Conservation (phyloP, 1,284 basidiomycete genomes). For the Fomitopsis palustris region DNA sequence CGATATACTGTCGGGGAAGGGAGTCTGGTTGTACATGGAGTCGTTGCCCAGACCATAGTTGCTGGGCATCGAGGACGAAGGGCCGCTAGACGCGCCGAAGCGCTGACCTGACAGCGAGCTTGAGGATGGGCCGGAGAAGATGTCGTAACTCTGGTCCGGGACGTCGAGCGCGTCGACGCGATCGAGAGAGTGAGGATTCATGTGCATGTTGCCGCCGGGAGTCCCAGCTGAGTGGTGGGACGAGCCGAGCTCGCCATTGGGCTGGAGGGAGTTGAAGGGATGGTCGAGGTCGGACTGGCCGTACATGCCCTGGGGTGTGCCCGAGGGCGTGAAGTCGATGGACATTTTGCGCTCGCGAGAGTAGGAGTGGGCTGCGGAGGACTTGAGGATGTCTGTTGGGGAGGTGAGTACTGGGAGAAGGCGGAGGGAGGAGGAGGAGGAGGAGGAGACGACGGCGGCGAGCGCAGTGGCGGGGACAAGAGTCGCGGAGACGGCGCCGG, state of each 20-base stretch:
- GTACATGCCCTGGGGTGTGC: constrained; percentile 45
- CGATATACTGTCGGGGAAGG: constrained; percentile 55
- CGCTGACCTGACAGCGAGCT: constrained; percentile 50
- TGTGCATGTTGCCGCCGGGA: constrained; percentile 21
- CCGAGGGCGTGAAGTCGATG: constrained; percentile 50
- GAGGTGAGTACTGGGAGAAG: constrained; percentile 1
- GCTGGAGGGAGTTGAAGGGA: constrained; percentile 24
- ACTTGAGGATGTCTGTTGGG: constrained; percentile 42
- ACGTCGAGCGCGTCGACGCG: constrained; percentile 28
- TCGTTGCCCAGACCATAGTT: constrained; percentile 52
- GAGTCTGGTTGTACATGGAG: constrained; percentile 50
- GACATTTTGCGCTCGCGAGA: constrained; percentile 41
- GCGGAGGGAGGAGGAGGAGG: constrained; percentile 8
- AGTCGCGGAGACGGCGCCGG: constrained; percentile 11
- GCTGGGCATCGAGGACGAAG: constrained; percentile 57
- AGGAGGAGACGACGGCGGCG: neutral
- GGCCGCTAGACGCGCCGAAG: constrained; percentile 65
- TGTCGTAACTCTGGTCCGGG: constrained; percentile 48
- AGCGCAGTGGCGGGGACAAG: constrained; percentile 1
- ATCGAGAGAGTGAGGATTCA: constrained; percentile 29
- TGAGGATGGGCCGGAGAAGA: constrained; percentile 47
- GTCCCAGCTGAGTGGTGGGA: constrained; percentile 16
- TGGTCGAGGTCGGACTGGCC: constrained; percentile 37
- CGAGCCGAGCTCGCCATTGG: constrained; percentile 21
- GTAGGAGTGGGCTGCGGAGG: constrained; percentile 33